phyloP scores from a whole-genome alignment of 768 basidiomycete species.

The Dacryopinax primogenitus region DNA sequence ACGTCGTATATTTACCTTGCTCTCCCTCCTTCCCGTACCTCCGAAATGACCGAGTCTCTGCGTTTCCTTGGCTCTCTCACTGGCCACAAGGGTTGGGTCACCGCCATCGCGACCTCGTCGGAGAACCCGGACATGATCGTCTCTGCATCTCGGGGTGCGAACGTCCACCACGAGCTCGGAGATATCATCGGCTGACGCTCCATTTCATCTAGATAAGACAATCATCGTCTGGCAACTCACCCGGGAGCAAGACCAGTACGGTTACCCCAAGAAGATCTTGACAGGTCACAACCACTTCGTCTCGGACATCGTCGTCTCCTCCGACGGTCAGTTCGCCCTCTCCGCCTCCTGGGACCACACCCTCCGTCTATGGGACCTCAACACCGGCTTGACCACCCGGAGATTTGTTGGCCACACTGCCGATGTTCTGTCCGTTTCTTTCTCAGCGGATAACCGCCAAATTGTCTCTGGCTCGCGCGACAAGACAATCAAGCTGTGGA shows the following conservation, averaged over 20 bases:
- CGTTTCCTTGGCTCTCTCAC: conserved; percentile 83
- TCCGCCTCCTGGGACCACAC: conserved; percentile 99
- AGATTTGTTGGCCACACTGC: conserved; percentile 96
- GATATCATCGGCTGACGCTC: conserved; percentile 21
- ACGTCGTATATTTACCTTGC: not conserved
- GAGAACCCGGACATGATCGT: conserved; percentile 99
- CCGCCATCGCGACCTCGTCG: conserved; percentile 93
- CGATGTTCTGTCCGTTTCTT: conserved; percentile 97
- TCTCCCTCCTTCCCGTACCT: not conserved
- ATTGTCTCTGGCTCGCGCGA: conserved; percentile 98
- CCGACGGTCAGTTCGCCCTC: conserved; percentile 97
- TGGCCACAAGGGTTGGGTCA: conserved; percentile 96
- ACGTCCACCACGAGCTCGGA: conserved; percentile 14
- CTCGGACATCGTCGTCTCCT: conserved; percentile 96
- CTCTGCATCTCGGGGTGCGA: conserved; percentile 88
- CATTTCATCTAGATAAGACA: conserved; percentile 74
- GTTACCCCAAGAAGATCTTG: conserved; percentile 93
- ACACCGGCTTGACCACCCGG: conserved; percentile 90
- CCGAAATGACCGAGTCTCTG: conserved; percentile 63
- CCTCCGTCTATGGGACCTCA: conserved; percentile 97
- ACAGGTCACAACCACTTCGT: conserved; percentile 99
- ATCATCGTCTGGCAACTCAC: conserved; percentile 99
- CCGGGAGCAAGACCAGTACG: conserved; percentile 73
- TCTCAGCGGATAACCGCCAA: conserved; percentile 98
- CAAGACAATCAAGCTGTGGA: conserved; percentile 98